Evolutionary conservation across 306 rosid genomes (phyloP).

Genomic region (Ochetophila trinervis): DNA sequence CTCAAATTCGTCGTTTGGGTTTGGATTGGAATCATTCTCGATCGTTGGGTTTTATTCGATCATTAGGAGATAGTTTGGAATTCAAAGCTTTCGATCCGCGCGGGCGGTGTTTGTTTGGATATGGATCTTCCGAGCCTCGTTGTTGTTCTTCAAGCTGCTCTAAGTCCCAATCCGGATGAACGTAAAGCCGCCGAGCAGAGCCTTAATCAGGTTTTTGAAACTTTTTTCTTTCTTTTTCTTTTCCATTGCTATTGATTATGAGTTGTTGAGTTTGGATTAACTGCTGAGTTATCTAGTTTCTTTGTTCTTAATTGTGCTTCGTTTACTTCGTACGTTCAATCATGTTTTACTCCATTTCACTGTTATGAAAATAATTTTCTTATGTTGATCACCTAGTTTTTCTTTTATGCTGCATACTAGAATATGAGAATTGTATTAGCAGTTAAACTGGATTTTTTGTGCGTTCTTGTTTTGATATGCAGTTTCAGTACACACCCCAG

Average conservation of each 20-base stretch:
- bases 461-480: slow-evolving; percentile 13
- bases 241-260: neutral
- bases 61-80: neutral
- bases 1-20: too few species aligned
- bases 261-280: neutral
- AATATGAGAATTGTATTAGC: too few species aligned
- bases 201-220: slow-evolving; percentile 66
- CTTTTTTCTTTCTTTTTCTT: neutral
- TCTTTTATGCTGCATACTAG: too few species aligned
- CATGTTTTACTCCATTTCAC: too few species aligned
- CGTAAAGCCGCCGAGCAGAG: slow-evolving; percentile 91
- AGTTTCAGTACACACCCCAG: slow-evolving; percentile 89
- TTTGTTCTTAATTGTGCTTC: slow-evolving; percentile 11
- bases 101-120: neutral
- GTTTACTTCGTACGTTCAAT: too few species aligned
- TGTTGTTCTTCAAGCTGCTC: slow-evolving; percentile 80
- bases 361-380: neutral
- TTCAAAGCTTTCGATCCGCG: slow-evolving; percentile 1
- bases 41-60: too few species aligned
- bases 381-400: too few species aligned
- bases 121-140: slow-evolving; percentile 88
- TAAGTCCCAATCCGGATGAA: slow-evolving; percentile 84
- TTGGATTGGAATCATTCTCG: too few species aligned
- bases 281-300: neutral
- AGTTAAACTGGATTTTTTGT: neutral